A percentile compares a stretch with the other conserved stretches of the same genome.
Conservation (phyloP, 2,329 filamentous ascomycete genomes). For the Cercospora brassicicola region DNA sequence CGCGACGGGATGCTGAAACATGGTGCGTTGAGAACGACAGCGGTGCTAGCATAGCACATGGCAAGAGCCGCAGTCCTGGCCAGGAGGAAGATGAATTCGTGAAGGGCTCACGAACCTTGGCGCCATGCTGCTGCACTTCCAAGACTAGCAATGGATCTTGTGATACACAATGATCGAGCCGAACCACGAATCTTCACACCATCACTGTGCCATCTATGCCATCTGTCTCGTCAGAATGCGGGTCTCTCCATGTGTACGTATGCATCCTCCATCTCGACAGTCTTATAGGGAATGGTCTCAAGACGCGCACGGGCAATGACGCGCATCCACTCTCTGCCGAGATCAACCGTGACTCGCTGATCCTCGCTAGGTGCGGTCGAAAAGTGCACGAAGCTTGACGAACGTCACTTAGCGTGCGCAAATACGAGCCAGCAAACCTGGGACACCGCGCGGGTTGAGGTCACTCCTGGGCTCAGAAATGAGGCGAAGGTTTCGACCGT, state of each 20-base stretch:
- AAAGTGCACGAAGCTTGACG: background rate
- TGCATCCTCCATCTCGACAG: background rate
- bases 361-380: background rate
- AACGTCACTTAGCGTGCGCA: background rate
- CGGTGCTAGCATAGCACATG: background rate
- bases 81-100: background rate
- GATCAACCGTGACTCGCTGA: background rate
- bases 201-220: background rate
- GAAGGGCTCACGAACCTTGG: background rate
- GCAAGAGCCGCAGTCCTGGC: background rate
- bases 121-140: background rate
- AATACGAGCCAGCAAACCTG: slow-evolving; percentile 13
- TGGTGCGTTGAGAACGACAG: background rate
- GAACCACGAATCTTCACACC: background rate
- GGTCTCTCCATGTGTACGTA: background rate
- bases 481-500: background rate
- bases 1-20: background rate
- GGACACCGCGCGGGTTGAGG: slow-evolving; percentile 4
- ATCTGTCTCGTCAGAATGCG: background rate
- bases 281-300: background rate
- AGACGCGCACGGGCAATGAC: slow-evolving; percentile 3
- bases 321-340: background rate
- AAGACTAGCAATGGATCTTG: background rate
- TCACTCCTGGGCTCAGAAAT: slow-evolving; percentile 1
- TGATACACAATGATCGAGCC: background rate